Evolutionary conservation across 257 asterid species (phyloP).

Genomic region (Solanum lycopersicoides): DNA sequence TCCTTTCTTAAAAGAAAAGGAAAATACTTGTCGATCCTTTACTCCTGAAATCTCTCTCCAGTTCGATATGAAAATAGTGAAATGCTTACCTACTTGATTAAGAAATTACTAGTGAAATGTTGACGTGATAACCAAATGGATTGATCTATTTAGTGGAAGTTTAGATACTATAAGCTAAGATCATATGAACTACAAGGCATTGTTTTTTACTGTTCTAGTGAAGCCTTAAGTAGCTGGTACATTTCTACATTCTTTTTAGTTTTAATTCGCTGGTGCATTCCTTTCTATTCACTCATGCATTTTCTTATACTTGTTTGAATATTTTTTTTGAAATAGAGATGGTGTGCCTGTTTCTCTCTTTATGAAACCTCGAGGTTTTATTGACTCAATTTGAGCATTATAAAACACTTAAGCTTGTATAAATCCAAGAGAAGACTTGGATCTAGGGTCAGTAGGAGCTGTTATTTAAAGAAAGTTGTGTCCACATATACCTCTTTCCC

Average conservation of each 20-base stretch:
- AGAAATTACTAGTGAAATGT: neutral
- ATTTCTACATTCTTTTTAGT: neutral
- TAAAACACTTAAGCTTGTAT: neutral
- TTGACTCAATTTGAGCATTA: neutral
- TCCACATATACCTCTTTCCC: neutral
- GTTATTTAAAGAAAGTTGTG: neutral
- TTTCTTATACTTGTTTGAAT: neutral
- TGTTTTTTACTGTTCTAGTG: neutral
- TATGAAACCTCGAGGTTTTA: neutral
- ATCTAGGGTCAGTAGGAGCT: neutral
- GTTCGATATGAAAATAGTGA: neutral
- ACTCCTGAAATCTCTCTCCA: neutral
- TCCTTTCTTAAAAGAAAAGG: neutral
- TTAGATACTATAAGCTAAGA: neutral
- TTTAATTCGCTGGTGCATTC: neutral
- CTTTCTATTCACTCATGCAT: neutral
- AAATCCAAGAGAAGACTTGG: neutral
- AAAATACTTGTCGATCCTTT: neutral
- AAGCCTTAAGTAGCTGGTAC: neutral
- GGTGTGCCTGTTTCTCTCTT: neutral
- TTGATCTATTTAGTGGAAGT: neutral
- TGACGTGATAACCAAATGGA: neutral
- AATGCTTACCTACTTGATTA: neutral
- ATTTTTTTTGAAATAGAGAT: neutral
- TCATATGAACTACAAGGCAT: neutral